A percentile compares a stretch with the other conserved stretches of the same genome.
phyloP scores from a whole-genome alignment of 345 rosid genomes.

The Euphorbia pulcherrima region DNA sequence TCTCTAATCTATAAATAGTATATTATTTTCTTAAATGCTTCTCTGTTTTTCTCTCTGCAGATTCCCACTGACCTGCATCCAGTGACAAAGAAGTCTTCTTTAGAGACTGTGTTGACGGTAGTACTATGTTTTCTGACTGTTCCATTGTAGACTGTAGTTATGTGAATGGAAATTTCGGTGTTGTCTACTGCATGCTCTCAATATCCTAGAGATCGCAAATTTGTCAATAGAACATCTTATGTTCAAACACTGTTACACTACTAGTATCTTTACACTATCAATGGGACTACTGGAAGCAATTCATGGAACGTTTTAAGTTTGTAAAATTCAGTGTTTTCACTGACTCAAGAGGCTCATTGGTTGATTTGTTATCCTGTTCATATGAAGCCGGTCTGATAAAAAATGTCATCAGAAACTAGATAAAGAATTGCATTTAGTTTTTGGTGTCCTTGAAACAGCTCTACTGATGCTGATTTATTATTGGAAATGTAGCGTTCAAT shows the following conservation, averaged over 20 bases:
- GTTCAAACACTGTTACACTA: background rate
- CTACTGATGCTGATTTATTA: background rate
- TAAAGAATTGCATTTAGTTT: background rate
- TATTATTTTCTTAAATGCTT: conserved; percentile 7
- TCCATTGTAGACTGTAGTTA: conserved; percentile 11
- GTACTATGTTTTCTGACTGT: conserved; percentile 17
- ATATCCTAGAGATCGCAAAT: background rate
- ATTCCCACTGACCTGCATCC: conserved; percentile 98
- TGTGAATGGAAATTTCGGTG: conserved; percentile 6
- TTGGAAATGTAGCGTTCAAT: background rate
- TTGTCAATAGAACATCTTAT: background rate
- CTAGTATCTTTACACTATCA: background rate
- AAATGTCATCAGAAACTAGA: background rate
- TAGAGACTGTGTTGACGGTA: conserved; percentile 99
- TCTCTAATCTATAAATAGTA: background rate
- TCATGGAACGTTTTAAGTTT: background rate
- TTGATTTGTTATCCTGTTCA: background rate
- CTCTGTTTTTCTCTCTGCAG: conserved; percentile 42
- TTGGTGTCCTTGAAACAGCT: background rate
- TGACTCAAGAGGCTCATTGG: background rate
- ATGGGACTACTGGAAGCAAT: background rate
- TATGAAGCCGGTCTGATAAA: background rate
- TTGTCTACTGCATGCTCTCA: conserved; percentile 10
- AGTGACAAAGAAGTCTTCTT: conserved; percentile 77
- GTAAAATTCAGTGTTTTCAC: background rate